Evolutionary conservation across 805 yeast genomes (phyloP), one percentile per base, ranked within the genome.

Genomic region (Candida chauliodis): DNA sequence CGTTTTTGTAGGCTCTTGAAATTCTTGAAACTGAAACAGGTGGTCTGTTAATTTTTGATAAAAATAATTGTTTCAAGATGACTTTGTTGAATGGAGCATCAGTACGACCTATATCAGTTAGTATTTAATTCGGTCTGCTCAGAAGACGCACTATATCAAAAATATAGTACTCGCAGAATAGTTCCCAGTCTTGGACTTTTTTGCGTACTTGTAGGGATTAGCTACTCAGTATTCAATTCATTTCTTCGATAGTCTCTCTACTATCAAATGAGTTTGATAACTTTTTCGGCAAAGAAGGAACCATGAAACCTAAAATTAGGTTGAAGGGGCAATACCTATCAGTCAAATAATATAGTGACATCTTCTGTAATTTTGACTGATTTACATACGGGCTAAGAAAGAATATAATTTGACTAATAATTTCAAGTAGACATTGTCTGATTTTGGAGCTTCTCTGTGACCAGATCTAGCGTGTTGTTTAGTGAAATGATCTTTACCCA

Each of bases 371-470:
- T 21, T 19, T 35, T 13, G 23, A 33, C 24, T n/a, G 3, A 3
- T 27, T 51, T 73, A 87, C 96, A 75, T 86, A 87, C 99, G 97
- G 78, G 98, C 96, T 76, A 93, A 82, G 95, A 88, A 93, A 70
- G 97, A 75, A 88, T 90, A 93, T 63, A 93, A 80, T 84, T 91
- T 91, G 73, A 91, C 98, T 76, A 93, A 84, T 70, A 93, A 76
- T 76, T 84, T 85, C 78, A 93, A 80, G 96, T 93, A 93, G 77
- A 90, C 96, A 72, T 93, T 93, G 78, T 93, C 96, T 57, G 98
- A 91, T 81, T 88, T 88, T 78, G 99, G 99, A 75, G 97, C 97
- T 70, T 84, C 76, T 79, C 99, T 89, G 88, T 88, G 95, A 75
- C 95, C 83, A 59, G 83, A 76, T 77, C 89, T 87, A 69, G 78